Evolutionary conservation across 2,329 filamentous ascomycete genomes (phyloP), one percentile per base, ranked within the genome.

Genomic region (Lasiodiplodia sp.): DNA sequence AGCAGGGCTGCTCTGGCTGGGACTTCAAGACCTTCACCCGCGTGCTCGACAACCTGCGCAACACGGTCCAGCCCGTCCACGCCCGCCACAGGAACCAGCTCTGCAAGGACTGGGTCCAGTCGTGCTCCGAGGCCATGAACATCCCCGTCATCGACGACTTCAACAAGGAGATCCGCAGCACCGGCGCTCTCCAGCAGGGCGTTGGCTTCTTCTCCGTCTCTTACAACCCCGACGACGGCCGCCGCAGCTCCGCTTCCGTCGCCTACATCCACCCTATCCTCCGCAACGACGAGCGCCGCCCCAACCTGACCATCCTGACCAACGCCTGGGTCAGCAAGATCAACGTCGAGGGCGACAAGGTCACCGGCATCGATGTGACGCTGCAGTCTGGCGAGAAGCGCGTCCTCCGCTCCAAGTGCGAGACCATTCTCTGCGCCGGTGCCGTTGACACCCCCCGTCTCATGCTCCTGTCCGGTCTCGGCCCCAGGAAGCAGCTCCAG

Each of bases 231-330:
- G 93, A 97, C 75, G 90, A 93, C 75, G 92, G 93, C 76, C 88
- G 88, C 74, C 89, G 94, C 71, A 95, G 91, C 83, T 94, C 91
- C 77, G 93, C 94, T 69, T 94, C 91, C 69, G 93, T 97, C 25
- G 94, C 94, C 21, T 97, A 97, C 82, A 94, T 97, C 76, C 94
- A 97, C 81, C 94, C 94, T 44, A 94, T 97, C 75, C 87, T 97
- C 65, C 88, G 91, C 51, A 93, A 92, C 51, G 90, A 94, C 58
- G 93, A 97, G 85, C 88, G 90, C 79, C 87, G 92, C 68, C 89
- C 92, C 16, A 97, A 97, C 83, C 81, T 97, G 78, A 96, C 92
- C 47, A 86, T 97, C 70, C 85, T 97, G 69, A 97, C 93, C 77
- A 91, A 96, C 77, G 91, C 93, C 31, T 96, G 93, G 90, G 94